Evolutionary conservation across 495 filamentous ascomycete species (phyloP), one percentile per base, ranked within the genome.

Genomic region (Hyaloscypha finlandica): DNA sequence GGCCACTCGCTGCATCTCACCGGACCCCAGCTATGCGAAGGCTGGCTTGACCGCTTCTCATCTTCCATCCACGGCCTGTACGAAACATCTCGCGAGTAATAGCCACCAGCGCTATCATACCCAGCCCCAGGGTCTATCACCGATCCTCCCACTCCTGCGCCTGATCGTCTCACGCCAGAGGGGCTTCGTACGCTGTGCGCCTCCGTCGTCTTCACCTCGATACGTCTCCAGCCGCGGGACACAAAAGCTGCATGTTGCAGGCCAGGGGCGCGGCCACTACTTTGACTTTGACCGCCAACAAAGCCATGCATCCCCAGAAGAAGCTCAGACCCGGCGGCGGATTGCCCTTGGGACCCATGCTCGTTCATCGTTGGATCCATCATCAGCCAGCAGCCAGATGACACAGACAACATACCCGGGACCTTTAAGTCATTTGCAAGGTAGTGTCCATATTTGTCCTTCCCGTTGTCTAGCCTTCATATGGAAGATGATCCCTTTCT

Each of bases 241-340:
- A 64, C 19, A 65, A 63, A 59, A 61, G 70, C 52, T 72, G 64
- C 63, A 69, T 67, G 61, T 68, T 65, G 70, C 65, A 68, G 65
- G 56, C 71, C 63, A 69, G 65, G 67, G 70, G 67, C 61, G 56
- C 54, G 60, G 53, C 66, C 66, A 67, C 63, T 62, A 64, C 57
- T 63, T 56, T 60, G 62, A 66, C 61, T 70, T 70, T 70, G 68
- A 68, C 71, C 68, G 68, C 71, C 68, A 73, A 73, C 68, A 70
- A 61, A 68, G 61, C 64, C 67, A 70, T 67, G 68, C 62, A 54
- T 70, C 68, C 71, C 71, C 68, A 68, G 29, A 66, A 65, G 66
- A 67, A 73, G 71, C 71, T 71, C 67, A 69, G 71, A 69, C 66
- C 71, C 66, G 68, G 16, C 42, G 42, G 45, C 54, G 68, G 61